Percentiles rank a stretch among this genome's conserved stretches.
Evolutionary conservation across 2,329 filamentous ascomycete genomes (phyloP).

Genomic region (Aureobasidium namibiae): DNA sequence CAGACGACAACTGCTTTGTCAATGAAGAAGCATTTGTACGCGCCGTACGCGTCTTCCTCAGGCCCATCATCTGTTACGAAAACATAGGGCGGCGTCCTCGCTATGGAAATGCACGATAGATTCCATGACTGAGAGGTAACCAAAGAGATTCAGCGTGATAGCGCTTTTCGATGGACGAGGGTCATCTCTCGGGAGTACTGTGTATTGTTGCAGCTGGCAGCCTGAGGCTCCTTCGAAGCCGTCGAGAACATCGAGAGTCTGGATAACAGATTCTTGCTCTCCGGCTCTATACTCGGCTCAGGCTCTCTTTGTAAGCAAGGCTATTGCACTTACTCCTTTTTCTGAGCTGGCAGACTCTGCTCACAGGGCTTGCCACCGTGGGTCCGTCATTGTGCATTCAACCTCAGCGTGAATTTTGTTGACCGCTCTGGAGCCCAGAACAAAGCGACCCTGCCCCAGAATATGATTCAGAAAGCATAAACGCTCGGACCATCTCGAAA

Average conservation of each 20-base stretch:
- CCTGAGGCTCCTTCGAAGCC: too few species aligned
- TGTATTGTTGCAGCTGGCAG: too few species aligned
- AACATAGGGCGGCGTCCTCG: too few species aligned
- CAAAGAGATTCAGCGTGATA: too few species aligned
- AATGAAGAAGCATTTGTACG: too few species aligned
- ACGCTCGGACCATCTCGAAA: conserved; percentile 1
- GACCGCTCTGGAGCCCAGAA: neutral
- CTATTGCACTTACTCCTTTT: neutral
- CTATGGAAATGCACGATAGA: too few species aligned
- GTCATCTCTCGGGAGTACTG: too few species aligned
- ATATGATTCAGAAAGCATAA: neutral
- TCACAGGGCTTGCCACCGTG: neutral
- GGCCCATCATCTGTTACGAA: too few species aligned
- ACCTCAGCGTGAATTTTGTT: neutral
- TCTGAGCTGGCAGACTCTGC: neutral
- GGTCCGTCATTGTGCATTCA: conserved; percentile 3
- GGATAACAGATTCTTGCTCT: neutral
- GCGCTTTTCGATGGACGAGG: too few species aligned
- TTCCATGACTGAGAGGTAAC: too few species aligned
- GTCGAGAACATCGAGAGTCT: neutral
- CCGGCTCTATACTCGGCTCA: neutral
- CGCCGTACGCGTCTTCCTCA: too few species aligned
- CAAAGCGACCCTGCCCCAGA: conserved; percentile 7
- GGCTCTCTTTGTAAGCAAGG: neutral
- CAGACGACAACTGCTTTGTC: too few species aligned